These are phyloP conservation scores for Zymoseptoria tritici DNA, from an alignment of 2,329 filamentous ascomycete species.

Conservation along the genomic window DNA sequence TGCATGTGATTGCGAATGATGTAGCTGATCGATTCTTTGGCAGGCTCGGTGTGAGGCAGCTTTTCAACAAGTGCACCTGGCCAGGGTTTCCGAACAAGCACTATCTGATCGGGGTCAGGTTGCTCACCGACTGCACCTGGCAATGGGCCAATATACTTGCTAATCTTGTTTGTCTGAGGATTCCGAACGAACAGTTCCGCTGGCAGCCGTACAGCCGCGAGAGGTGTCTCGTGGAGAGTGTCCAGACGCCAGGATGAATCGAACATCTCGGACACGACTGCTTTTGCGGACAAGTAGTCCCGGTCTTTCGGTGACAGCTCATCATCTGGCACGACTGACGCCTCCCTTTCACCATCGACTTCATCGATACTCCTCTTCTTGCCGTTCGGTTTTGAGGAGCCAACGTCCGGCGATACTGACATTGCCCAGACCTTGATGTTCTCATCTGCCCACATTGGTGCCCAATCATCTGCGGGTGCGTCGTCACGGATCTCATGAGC, in stretches of 20 bases:
- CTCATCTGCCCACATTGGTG: conserved; percentile 66
- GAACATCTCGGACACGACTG: conserved; percentile 70
- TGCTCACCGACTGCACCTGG: conserved; percentile 43
- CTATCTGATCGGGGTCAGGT: conserved; percentile 54
- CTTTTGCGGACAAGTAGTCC: conserved; percentile 40
- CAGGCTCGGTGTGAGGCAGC: conserved; percentile 62
- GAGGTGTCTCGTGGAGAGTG: conserved; percentile 56
- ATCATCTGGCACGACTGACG: conserved; percentile 25
- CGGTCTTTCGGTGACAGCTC: conserved; percentile 38
- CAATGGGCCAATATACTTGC: conserved; percentile 61
- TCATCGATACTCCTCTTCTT: conserved; percentile 32
- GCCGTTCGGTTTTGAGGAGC: conserved; percentile 15
- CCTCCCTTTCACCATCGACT: conserved; percentile 25
- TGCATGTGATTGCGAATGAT: conserved; percentile 69
- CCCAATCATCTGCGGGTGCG: conserved; percentile 29
- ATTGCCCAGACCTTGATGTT: conserved; percentile 82
- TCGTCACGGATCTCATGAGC: conserved; percentile 56
- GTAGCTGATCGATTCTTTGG: conserved; percentile 70
- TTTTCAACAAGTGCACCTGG: conserved; percentile 57
- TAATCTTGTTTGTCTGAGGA: conserved; percentile 53
- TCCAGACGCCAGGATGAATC: conserved; percentile 68
- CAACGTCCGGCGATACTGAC: conserved; percentile 42
- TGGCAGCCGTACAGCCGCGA: conserved; percentile 60
- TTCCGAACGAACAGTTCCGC: conserved; percentile 64
- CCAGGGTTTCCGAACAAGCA: conserved; percentile 71